Evolutionary conservation across 176 grass and related monocot genomes (phyloP).

Genomic region (Stipa capillata): DNA sequence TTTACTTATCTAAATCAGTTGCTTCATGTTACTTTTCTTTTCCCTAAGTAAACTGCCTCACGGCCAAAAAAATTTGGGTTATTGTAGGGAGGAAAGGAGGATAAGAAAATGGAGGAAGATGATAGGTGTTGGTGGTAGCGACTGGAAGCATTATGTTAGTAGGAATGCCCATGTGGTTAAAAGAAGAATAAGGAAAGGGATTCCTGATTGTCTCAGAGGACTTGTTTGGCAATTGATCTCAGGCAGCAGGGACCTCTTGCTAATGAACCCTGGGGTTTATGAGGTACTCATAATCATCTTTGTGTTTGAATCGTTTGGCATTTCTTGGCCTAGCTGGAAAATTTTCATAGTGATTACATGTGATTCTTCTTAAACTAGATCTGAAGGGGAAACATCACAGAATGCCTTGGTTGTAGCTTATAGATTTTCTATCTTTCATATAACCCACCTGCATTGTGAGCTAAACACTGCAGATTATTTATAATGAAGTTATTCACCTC

Average conservation of each 20-base stretch:
- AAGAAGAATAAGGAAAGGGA: constrained; percentile 88
- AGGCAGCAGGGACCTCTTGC: constrained; percentile 82
- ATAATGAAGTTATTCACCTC: background rate
- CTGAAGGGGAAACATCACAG: background rate
- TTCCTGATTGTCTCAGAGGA: constrained; percentile 96
- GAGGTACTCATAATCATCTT: constrained; percentile 43
- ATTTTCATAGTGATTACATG: background rate
- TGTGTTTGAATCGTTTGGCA: background rate
- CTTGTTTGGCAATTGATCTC: constrained; percentile 98
- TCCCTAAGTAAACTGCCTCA: background rate
- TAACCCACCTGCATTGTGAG: background rate
- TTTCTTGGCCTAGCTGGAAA: background rate
- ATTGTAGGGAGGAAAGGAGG: constrained; percentile 61
- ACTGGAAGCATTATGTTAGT: constrained; percentile 95
- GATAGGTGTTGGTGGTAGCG: constrained; percentile 87
- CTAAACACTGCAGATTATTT: background rate
- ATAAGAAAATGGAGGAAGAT: constrained; percentile 99
- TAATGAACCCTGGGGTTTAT: constrained; percentile 87
- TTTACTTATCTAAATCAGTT: background rate
- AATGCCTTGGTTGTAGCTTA: background rate
- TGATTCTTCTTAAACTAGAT: background rate
- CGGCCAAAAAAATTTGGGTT: background rate
- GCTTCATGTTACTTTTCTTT: background rate
- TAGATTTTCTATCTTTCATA: background rate
- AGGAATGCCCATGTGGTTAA: constrained; percentile 84